Base-by-base conservation (phyloP, 495 filamentous ascomycete species). In the Penicillium ochrochloron region DNA sequence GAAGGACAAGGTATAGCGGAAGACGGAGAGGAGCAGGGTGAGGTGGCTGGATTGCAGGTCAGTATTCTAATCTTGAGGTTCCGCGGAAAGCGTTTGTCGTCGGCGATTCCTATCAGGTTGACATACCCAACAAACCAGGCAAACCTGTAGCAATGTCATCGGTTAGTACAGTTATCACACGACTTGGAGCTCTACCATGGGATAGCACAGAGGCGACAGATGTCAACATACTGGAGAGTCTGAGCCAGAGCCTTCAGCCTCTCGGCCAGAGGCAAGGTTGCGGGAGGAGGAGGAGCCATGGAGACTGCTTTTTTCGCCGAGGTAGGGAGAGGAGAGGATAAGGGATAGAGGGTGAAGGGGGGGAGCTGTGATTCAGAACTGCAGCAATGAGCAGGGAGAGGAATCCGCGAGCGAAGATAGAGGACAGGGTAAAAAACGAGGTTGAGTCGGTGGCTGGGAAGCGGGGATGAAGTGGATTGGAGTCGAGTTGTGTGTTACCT, bases 81-180 rank as follows among this genome's bases (percentile, higher is more conserved):
- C 35, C 29, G 41, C 21, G 52, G 51, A 39, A 17, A 54, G 51
- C 19, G 57, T 50, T 4, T 27, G 25, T 17, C 46, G 31, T 61
- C 56, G 59, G 29, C 37, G 23, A 53, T 62, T 54, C 48, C 55
- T 51, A 34, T 61, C 60, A 42, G 57, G 25, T 62, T 68, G 52
- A 89, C 91, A 61, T 89, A 94, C 89, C 95, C 95, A 67, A 87
- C 81, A 70, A 99, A 99, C 95, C 95, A 98, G 59, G 80, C 88
- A 73, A 90, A 90, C 66, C 82, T 85, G 60, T 52, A 54, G 62
- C 33, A 23, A 62, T 41, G 14, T 31, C 57, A 52, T 15, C 37
- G 50, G 66, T 79, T 72, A 79, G 85, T 84, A 39, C 12, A 5
- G 31, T 7, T 25, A n/a, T 71, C 84, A 69, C 56, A 68, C 14